These are phyloP conservation scores for Suillus sp. DNA, from an alignment of 768 basidiomycete genomes.

Conservation along the genomic window DNA sequence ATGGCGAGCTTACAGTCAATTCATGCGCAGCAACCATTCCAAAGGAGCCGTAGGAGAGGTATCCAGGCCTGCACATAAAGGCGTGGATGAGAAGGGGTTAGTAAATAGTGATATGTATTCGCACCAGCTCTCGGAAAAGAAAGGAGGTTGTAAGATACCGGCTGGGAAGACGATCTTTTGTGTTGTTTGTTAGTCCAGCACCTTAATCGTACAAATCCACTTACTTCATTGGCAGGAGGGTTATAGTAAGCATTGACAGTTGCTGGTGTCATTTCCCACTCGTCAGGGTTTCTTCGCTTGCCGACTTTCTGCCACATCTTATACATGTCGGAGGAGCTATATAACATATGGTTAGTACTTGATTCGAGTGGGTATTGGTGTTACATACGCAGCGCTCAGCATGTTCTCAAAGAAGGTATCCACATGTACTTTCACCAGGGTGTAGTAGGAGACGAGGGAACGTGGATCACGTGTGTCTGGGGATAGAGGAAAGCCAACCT, in stretches of 20 bases:
- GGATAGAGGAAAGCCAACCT: slow-evolving; percentile 90
- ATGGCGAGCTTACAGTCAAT: slow-evolving; percentile 60
- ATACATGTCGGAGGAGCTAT: slow-evolving; percentile 58
- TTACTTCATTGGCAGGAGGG: slow-evolving; percentile 84
- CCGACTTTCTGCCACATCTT: slow-evolving; percentile 81
- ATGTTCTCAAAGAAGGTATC: slow-evolving; percentile 86
- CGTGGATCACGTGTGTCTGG: slow-evolving; percentile 76
- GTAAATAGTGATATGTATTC: slow-evolving; percentile 17
- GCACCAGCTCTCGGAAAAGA: slow-evolving; percentile 81
- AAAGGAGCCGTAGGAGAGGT: slow-evolving; percentile 90
- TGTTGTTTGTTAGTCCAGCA: background rate
- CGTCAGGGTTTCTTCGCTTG: slow-evolving; percentile 60
- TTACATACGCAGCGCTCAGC: slow-evolving; percentile 55
- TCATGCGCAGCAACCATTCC: slow-evolving; percentile 94
- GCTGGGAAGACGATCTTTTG: slow-evolving; percentile 91
- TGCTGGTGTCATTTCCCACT: slow-evolving; percentile 89
- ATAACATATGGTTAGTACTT: slow-evolving; percentile 15
- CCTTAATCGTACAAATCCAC: slow-evolving; percentile 8
- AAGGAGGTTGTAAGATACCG: slow-evolving; percentile 91
- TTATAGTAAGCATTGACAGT: slow-evolving; percentile 90
- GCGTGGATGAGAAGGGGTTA: background rate
- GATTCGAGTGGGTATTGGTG: background rate
- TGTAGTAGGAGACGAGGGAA: slow-evolving; percentile 77
- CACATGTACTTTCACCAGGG: slow-evolving; percentile 60
- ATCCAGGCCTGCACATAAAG: slow-evolving; percentile 66